Conservation (phyloP, 495 filamentous ascomycete species). For the Talaromyces adpressus region DNA sequence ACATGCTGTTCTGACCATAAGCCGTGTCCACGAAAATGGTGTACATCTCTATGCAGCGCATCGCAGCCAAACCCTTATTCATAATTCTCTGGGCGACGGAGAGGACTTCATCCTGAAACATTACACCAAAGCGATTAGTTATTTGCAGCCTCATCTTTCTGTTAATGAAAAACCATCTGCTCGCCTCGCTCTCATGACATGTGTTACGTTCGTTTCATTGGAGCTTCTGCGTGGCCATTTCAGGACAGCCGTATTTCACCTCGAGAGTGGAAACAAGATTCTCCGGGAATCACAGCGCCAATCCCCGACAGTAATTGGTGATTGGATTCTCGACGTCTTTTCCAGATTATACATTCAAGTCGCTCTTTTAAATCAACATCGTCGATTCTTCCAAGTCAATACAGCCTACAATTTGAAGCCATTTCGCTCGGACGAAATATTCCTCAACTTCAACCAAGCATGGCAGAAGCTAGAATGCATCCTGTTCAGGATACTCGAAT, state of each 20-base stretch:
- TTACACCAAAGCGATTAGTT: constrained; percentile 22
- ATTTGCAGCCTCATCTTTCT: neutral
- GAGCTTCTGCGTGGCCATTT: constrained; percentile 46
- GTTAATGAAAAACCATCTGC: neutral
- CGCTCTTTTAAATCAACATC: neutral
- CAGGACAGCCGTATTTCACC: constrained; percentile 33
- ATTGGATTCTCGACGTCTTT: neutral
- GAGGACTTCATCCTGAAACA: constrained; percentile 11
- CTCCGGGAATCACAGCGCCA: neutral
- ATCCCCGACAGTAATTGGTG: neutral
- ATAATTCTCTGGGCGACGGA: constrained; percentile 15
- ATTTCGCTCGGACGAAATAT: neutral
- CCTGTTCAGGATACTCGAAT: neutral
- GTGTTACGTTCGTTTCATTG: constrained; percentile 41
- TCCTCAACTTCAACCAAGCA: neutral
- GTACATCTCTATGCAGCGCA: neutral
- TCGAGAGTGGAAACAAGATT: constrained; percentile 25
- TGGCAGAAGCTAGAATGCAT: neutral
- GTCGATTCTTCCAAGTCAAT: neutral
- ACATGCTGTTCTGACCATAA: constrained; percentile 58
- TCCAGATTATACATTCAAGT: neutral
- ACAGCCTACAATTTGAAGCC: neutral
- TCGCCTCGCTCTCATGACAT: constrained; percentile 21
- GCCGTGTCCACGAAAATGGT: constrained; percentile 54
- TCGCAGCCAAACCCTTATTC: neutral